Percentiles rank a stretch among this genome's conserved stretches.
phyloP scores from a whole-genome alignment of 2,329 filamentous ascomycete genomes.

The Orbilia quercus region DNA sequence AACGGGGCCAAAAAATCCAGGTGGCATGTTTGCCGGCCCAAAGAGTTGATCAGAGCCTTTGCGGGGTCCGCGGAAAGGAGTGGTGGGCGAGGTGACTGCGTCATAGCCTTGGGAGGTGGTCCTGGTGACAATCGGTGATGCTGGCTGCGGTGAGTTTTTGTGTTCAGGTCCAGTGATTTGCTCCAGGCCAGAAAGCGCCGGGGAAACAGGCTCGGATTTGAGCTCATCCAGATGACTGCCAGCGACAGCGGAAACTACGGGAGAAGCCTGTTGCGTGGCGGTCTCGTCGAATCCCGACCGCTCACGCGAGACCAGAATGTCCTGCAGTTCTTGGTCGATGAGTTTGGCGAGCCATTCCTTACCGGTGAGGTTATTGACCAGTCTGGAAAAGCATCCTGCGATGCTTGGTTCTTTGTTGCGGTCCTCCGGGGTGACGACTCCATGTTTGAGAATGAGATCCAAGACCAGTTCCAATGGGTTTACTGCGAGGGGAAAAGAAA shows the following conservation, averaged over 20 bases:
- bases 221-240: conserved; percentile 29
- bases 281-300: conserved; percentile 45
- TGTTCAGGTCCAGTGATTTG: conserved; percentile 27
- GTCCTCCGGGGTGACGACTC: conserved; percentile 41
- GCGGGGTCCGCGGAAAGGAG: conserved; percentile 31
- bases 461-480: conserved; percentile 52
- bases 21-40: conserved; percentile 33
- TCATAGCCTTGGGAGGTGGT: conserved; percentile 33
- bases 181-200: conserved; percentile 28
- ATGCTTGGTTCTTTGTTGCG: conserved; percentile 52
- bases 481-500: conserved; percentile 34
- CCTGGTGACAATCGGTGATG: conserved; percentile 38
- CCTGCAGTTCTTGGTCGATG: conserved; percentile 44
- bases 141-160: conserved; percentile 23
- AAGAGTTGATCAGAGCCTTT: conserved; percentile 15
- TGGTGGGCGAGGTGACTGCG: conserved; percentile 26
- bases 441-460: conserved; percentile 46
- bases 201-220: conserved; percentile 43
- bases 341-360: conserved; percentile 34
- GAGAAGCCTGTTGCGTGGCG: conserved; percentile 42
- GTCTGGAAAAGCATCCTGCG: conserved; percentile 44
- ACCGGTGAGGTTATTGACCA: conserved; percentile 31
- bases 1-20: conserved; percentile 39
- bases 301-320: conserved; percentile 46
- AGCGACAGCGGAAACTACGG: conserved; percentile 35